Conservation (phyloP, 1,284 basidiomycete genomes). For the Leccinum subrobustum region DNA sequence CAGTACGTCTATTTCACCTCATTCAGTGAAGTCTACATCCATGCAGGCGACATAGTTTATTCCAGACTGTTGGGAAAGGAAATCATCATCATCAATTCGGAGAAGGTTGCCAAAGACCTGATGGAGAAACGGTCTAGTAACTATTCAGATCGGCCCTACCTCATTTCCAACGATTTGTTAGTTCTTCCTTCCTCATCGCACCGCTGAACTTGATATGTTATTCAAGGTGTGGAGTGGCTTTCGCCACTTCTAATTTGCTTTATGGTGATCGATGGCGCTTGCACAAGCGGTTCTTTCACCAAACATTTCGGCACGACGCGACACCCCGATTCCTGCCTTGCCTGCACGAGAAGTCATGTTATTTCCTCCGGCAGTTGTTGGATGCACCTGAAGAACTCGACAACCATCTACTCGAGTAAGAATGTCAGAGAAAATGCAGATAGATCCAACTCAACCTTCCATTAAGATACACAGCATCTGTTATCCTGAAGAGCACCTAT, state of each 20-base stretch:
- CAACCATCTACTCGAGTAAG: constrained; percentile 15
- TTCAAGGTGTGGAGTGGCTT: constrained; percentile 7
- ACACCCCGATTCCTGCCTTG: constrained; percentile 2
- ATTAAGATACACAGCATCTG: background rate
- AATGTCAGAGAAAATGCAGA: background rate
- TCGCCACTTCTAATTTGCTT: background rate
- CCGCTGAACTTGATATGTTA: background rate
- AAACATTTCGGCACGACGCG: background rate
- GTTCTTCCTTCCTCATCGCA: background rate
- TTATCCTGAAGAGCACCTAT: constrained; percentile 17
- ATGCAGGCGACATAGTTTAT: background rate
- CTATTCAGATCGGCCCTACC: background rate
- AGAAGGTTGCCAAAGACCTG: constrained; percentile 19
- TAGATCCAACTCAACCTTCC: background rate
- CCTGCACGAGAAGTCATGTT: constrained; percentile 12
- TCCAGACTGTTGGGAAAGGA: constrained; percentile 13
- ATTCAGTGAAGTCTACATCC: background rate
- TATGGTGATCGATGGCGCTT: background rate
- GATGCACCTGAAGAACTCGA: constrained; percentile 5
- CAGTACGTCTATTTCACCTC: background rate
- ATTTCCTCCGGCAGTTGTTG: constrained; percentile 12
- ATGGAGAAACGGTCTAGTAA: constrained; percentile 12
- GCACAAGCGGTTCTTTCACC: background rate
- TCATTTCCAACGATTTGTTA: background rate
- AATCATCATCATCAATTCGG: constrained; percentile 22